Evolutionary conservation across 2,329 filamentous ascomycete genomes (phyloP), one percentile per base, ranked within the genome.

Genomic region (Aspergillus terreus): DNA sequence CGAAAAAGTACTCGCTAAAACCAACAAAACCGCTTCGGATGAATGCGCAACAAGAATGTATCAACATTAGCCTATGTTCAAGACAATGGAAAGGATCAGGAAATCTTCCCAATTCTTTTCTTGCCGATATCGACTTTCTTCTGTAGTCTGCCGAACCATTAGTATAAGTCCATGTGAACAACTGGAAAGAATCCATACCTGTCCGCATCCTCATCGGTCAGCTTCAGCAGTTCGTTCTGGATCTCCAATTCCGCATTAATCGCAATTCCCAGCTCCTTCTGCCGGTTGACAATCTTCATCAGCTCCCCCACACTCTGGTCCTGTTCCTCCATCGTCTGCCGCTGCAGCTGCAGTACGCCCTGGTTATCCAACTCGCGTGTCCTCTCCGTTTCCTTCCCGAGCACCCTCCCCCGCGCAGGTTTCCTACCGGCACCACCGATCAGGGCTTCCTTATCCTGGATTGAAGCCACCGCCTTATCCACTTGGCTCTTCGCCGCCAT

Each of bases 321-420:
- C 61, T 86, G 83, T 46, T 83, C 79, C 43, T 75, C 64, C 70
- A 86, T 85, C 51, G 83, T 78, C 60, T 84, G 80, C 58, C 78
- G 75, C 67, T 86, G 83, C 54, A 86, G 63, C 65, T 85, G 82
- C 58, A 86, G 56, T 12, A 86, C 80, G 0, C 83, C 83, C n/a
- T 78, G 70, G 55, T 86, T 86, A 64, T 85, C 83, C 55, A 85
- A 63, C 59, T 85, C 82, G 11, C 83, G 71, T 9, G 83, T 86
- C 36, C 78, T 74, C 55, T 82, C 79, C 0, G 83, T 86, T 69
- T 86, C 83, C 44, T 75, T 75, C 59, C 75, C 61, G 65, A 81
- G 42, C 60, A 82, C 57, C 56, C 81, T 50, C 67, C 82, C 60
- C 70, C 80, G 48, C 66, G 74, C 59, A 4, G 62, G 54, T 21